Conservation (phyloP, 495 filamentous ascomycete species). For the Trichoderma reesei region DNA sequence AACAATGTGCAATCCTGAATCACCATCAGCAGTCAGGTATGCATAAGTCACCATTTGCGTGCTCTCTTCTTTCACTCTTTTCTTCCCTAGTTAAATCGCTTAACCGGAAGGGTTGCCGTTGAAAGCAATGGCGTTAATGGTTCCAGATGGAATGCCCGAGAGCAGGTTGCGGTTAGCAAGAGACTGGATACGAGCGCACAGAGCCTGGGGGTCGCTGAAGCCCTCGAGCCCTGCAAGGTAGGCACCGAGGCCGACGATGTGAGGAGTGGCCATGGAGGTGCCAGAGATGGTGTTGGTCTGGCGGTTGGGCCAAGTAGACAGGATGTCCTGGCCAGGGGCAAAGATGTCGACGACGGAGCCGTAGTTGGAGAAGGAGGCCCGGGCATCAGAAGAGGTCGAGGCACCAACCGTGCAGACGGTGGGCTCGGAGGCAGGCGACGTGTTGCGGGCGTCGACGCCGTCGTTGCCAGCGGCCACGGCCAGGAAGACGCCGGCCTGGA, state of each 20-base stretch:
- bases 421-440: conserved; percentile 41
- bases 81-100: conserved; percentile 10
- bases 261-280: conserved; percentile 57
- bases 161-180: conserved; percentile 27
- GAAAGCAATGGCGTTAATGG: conserved; percentile 40
- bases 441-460: conserved; percentile 26
- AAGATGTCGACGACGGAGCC: conserved; percentile 47
- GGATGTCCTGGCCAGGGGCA: conserved; percentile 43
- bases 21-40: too few species aligned
- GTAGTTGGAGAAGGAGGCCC: conserved; percentile 48
- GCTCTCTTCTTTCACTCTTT: neutral
- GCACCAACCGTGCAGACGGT: conserved; percentile 50
- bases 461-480: conserved; percentile 42
- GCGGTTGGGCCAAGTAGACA: conserved; percentile 41
- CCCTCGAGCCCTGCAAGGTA: conserved; percentile 46
- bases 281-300: conserved; percentile 53
- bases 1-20: too few species aligned
- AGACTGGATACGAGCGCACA: conserved; percentile 34
- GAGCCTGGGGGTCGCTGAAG: conserved; percentile 33
- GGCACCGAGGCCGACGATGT: conserved; percentile 51
- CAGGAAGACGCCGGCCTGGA: conserved; percentile 35
- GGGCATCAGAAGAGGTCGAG: conserved; percentile 30
- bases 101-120: conserved; percentile 37
- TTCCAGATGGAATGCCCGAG: conserved; percentile 31
- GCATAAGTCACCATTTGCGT: too few species aligned